Evolutionary conservation across 441 rosid species (phyloP).

Genomic region (Erodium texanum): DNA sequence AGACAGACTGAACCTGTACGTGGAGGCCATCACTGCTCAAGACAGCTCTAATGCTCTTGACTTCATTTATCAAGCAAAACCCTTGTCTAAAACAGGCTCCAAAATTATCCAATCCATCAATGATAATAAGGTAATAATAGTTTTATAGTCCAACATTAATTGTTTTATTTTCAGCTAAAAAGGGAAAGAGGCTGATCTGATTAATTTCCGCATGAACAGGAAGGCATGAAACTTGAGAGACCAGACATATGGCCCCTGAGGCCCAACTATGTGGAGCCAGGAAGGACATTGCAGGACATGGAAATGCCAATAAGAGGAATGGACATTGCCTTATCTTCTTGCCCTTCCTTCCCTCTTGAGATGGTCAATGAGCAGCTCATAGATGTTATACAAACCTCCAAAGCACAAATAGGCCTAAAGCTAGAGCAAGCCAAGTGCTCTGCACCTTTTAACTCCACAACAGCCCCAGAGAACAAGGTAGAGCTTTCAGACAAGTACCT

Average conservation of each 20-base stretch:
- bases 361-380: slow-evolving; percentile 31
- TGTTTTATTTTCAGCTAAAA: too few species aligned
- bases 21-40: slow-evolving; percentile 40
- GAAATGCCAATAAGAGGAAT: slow-evolving; percentile 48
- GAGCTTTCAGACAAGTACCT: slow-evolving; percentile 13
- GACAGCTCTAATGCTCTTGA: slow-evolving; percentile 38
- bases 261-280: slow-evolving; percentile 15
- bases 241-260: slow-evolving; percentile 33
- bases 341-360: slow-evolving; percentile 42
- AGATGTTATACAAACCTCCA: slow-evolving; percentile 23
- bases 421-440: slow-evolving; percentile 32
- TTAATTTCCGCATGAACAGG: slow-evolving; percentile 29
- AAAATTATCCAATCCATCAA: slow-evolving; percentile 34
- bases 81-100: slow-evolving; percentile 31
- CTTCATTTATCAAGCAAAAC: slow-evolving; percentile 31
- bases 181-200: not conserved
- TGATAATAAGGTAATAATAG: slow-evolving; percentile 30
- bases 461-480: slow-evolving; percentile 35
- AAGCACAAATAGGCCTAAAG: slow-evolving; percentile 29
- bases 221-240: slow-evolving; percentile 52
- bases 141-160: not conserved
- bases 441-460: slow-evolving; percentile 22
- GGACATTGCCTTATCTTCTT: slow-evolving; percentile 47
- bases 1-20: slow-evolving; percentile 44
- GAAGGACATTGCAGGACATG: slow-evolving; percentile 32